A percentile compares a stretch with the other conserved stretches of the same genome.
Evolutionary conservation across 2,329 filamentous ascomycete species (phyloP).

Genomic region (Cladosporium sp.): DNA sequence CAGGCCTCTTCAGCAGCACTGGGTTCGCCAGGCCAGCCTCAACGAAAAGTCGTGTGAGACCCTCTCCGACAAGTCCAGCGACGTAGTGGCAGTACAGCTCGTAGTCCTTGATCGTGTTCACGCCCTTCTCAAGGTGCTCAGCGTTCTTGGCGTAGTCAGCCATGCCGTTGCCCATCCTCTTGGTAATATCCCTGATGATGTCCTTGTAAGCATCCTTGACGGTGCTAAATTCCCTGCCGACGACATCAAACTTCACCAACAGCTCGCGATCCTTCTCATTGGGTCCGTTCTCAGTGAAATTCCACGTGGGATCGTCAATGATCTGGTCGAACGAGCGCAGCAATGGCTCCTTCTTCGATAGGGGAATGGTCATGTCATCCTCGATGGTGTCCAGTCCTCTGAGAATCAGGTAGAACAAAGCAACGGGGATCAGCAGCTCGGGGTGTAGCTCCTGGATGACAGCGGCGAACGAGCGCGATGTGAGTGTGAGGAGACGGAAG

Average conservation of each 20-base stretch:
- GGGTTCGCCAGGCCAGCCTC: slow-evolving; percentile 84
- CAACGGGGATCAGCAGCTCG: slow-evolving; percentile 85
- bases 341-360: slow-evolving; percentile 80
- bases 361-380: slow-evolving; percentile 91
- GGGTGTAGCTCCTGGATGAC: slow-evolving; percentile 97
- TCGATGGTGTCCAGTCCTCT: slow-evolving; percentile 97
- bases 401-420: slow-evolving; percentile 89
- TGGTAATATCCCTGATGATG: slow-evolving; percentile 90
- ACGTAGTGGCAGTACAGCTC: slow-evolving; percentile 98
- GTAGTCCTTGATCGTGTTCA: slow-evolving; percentile 84
- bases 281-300: slow-evolving; percentile 78
- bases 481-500: slow-evolving; percentile 82
- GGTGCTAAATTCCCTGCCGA: slow-evolving; percentile 84
- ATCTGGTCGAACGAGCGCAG: slow-evolving; percentile 79
- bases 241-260: slow-evolving; percentile 86
- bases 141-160: slow-evolving; percentile 89
- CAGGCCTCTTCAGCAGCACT: slow-evolving; percentile 73
- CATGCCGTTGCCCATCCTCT: slow-evolving; percentile 98
- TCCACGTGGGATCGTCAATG: slow-evolving; percentile 86
- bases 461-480: slow-evolving; percentile 87
- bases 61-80: slow-evolving; percentile 96
- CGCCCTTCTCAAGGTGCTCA: slow-evolving; percentile 70
- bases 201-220: slow-evolving; percentile 80
- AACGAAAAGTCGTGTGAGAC: slow-evolving; percentile 86
- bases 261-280: slow-evolving; percentile 94